phyloP scores from a whole-genome alignment of 225 moss, liverwort and hornwort genomes.

The Ulota crispa region DNA sequence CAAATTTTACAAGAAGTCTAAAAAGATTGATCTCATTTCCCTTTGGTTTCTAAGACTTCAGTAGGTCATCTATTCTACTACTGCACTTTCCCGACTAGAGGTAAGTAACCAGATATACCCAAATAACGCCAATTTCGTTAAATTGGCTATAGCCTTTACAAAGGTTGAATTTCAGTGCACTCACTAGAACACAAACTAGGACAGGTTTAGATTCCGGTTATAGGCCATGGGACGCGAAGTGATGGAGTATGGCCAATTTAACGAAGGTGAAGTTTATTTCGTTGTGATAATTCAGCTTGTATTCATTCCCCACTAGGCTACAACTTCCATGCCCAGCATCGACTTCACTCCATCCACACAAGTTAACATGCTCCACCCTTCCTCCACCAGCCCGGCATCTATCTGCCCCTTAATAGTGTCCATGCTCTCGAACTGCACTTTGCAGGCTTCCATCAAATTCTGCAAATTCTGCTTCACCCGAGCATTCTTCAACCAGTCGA shows the following conservation, averaged over 20 bases:
- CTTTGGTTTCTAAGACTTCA: not conserved
- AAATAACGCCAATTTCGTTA: too few species aligned
- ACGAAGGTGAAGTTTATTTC: not conserved
- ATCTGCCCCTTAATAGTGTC: not conserved
- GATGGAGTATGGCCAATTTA: too few species aligned
- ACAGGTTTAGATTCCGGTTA: too few species aligned
- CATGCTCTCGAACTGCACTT: conserved; percentile 20
- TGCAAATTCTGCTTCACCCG: conserved; percentile 1
- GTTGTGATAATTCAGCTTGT: not conserved
- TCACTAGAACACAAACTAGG: too few species aligned
- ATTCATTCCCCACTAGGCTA: not conserved
- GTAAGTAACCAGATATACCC: not conserved
- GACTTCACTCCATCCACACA: not conserved
- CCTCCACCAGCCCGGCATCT: conserved; percentile 8
- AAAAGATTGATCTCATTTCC: too few species aligned
- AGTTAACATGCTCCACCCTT: not conserved
- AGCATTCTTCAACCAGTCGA: not conserved
- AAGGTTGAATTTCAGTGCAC: too few species aligned
- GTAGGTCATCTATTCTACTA: not conserved
- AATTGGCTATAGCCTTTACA: too few species aligned
- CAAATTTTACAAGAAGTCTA: not conserved
- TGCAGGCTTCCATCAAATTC: not conserved
- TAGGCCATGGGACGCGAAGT: too few species aligned
- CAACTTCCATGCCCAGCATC: not conserved
- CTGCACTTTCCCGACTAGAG: not conserved